Percentiles rank a stretch among this genome's conserved stretches.
Evolutionary conservation across 2,329 filamentous ascomycete genomes (phyloP).

Genomic region (Chaetomium globosum): DNA sequence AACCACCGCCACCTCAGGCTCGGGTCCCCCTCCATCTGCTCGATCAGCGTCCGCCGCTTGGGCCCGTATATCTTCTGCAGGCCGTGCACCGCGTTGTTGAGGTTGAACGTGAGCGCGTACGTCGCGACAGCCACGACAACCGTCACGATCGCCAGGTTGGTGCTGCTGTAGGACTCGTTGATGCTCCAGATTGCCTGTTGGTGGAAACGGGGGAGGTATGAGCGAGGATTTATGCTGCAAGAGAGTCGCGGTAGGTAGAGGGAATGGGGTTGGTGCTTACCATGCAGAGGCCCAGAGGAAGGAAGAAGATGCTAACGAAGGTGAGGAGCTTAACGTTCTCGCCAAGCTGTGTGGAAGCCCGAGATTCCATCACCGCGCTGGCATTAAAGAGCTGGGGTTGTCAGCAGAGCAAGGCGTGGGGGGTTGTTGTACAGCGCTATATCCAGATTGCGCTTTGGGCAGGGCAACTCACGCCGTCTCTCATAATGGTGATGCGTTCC

Average conservation of each 20-base stretch:
- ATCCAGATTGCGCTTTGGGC: not conserved
- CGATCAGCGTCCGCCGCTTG: constrained; percentile 1
- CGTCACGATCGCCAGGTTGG: constrained; percentile 7
- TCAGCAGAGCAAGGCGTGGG: not conserved
- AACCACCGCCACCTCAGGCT: not conserved
- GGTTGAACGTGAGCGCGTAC: constrained; percentile 14
- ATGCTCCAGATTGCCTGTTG: constrained; percentile 18
- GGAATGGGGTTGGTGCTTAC: not conserved
- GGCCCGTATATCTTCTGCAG: not conserved
- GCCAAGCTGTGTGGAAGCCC: constrained; percentile 7
- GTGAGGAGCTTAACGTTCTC: constrained; percentile 18
- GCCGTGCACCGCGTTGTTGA: constrained; percentile 7
- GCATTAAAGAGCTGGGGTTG: constrained; percentile 18
- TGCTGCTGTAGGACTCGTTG: constrained; percentile 17
- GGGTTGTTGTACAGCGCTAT: not conserved
- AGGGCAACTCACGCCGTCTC: constrained; percentile 11
- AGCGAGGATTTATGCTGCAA: not conserved
- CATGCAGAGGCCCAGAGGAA: constrained; percentile 3
- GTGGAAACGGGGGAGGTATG: not conserved
- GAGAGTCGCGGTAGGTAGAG: not conserved
- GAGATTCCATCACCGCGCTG: constrained; percentile 18
- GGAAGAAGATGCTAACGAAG: constrained; percentile 21
- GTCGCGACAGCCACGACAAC: constrained; percentile 6
- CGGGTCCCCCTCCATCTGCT: constrained; percentile 2
- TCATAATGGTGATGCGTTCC: constrained; percentile 8